These are phyloP conservation scores for Eimeria acervulina DNA, from an alignment of 169 alveolate genomes.

Conservation along the genomic window DNA sequence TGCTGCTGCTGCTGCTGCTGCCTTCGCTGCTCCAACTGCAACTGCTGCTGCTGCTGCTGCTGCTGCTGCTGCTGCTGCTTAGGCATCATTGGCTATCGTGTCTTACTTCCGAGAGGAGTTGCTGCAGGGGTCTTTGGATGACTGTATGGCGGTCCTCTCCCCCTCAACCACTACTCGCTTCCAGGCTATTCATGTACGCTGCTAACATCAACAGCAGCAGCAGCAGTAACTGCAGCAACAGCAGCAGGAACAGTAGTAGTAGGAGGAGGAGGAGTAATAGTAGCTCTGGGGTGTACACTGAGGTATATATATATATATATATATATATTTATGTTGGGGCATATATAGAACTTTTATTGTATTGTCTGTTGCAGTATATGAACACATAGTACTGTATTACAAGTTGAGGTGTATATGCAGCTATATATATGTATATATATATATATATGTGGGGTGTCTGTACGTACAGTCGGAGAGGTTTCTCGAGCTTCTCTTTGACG, in stretches of 20 bases:
- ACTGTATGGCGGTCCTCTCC: slow-evolving; percentile 67
- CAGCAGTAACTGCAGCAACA: slow-evolving; percentile 16
- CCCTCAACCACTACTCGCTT: slow-evolving; percentile 74
- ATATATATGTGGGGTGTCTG: too few species aligned
- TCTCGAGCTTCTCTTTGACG: neutral
- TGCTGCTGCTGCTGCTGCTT: slow-evolving; percentile 24
- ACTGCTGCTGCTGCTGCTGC: neutral
- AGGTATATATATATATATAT: neutral
- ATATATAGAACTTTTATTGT: too few species aligned
- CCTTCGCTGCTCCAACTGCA: too few species aligned
- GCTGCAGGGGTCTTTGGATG: slow-evolving; percentile 56
- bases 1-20: neutral
- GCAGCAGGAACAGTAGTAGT: neutral
- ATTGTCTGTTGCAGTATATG: neutral
- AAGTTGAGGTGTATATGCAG: neutral
- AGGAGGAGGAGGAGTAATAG: neutral
- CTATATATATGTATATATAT: too few species aligned
- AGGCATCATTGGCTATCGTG: slow-evolving; percentile 72
- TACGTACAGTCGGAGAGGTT: slow-evolving; percentile 54
- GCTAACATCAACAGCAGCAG: slow-evolving; percentile 11
- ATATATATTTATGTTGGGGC: too few species aligned
- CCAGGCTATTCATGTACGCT: slow-evolving; percentile 68
- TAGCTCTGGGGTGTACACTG: neutral
- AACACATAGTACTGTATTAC: too few species aligned
- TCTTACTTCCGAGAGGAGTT: slow-evolving; percentile 70